Evolutionary conservation across 176 grass and related monocot species (phyloP).

Genomic region (Rhynchospora pubera): DNA sequence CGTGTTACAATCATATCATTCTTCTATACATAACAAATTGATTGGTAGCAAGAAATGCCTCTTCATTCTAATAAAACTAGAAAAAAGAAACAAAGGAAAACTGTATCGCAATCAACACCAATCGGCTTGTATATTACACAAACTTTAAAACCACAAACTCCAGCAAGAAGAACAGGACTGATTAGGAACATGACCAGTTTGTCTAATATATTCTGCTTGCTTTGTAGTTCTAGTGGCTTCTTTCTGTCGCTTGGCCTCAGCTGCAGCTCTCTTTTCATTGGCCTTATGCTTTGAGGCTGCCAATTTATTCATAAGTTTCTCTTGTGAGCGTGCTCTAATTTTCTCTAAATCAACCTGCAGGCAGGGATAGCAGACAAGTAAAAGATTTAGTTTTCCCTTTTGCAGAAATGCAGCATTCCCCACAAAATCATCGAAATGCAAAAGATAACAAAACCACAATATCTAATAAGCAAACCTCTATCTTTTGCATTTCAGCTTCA

Average conservation of each 20-base stretch:
- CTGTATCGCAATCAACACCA: not conserved
- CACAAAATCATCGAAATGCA: not conserved
- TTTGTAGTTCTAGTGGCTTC: constrained; percentile 48
- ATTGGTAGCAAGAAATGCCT: not conserved
- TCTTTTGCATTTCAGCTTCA: constrained; percentile 74
- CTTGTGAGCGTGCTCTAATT: constrained; percentile 50
- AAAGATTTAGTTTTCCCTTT: not conserved
- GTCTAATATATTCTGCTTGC: constrained; percentile 54
- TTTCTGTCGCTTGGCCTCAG: constrained; percentile 48
- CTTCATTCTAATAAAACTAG: not conserved
- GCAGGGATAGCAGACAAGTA: not conserved
- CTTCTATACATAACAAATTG: constrained; percentile 7
- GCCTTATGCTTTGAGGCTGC: constrained; percentile 47
- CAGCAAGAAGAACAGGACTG: constrained; percentile 45
- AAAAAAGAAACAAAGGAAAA: not conserved
- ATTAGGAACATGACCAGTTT: constrained; percentile 50
- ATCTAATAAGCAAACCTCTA: constrained; percentile 48
- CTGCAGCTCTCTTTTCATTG: constrained; percentile 46
- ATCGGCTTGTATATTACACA: not conserved
- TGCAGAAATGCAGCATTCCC: not conserved
- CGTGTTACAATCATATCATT: not conserved
- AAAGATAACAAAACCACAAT: not conserved
- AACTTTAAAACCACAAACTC: constrained; percentile 55
- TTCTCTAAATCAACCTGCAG: constrained; percentile 64
- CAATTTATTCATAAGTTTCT: constrained; percentile 42